Base-by-base conservation (phyloP, 2,329 filamentous ascomycete species). In the Calonectria multiphialidica region DNA sequence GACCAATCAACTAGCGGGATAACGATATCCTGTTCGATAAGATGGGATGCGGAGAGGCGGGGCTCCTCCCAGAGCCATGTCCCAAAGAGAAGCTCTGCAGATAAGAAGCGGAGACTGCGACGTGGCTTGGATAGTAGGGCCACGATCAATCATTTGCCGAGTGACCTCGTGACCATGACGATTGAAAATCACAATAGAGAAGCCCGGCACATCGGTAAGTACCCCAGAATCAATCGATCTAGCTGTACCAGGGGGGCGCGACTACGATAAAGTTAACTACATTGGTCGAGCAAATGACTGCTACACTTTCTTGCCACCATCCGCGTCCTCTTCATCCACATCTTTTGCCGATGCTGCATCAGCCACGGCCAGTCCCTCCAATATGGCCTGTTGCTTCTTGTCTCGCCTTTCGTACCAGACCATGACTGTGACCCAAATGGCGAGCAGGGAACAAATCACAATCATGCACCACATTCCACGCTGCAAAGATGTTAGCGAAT, bases 391-490 rank as follows among this genome's bases (percentile, higher is more conserved):
- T n/a, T 62, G 3, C 53, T 70, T 61, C 68, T 66, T 62, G 28
- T 70, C 68, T 42, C 65, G 42, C 59, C 67, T 61, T 59, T 72
- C 70, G 15, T 62, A 65, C 53, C 61, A 53, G 8, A 72, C 66
- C 70, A 72, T 72, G 15, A 66, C 44, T 0, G 70, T 72, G 1
- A 72, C 66, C 70, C 70, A 72, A 10, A 72, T 70, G 12, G 66
- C 70, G 25, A 72, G 28, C 28, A 69, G 30, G 18, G 55, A 66
- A 47, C 70, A 72, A 28, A 72, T 21, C 4, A 47, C 70, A 49
- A 72, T 72, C 70, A 72, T 72, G 21, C 70, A 72, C 13, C 23
- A 66, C 66, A 72, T 66, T 6, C 70, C 70, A 30, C 70, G 70
- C 70, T 72, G 53, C 7, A 6, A 15, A 35, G 25, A 12, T 8